phyloP scores from a whole-genome alignment of 2,329 filamentous ascomycete species.

The Phaeophleospora eucalypticola region DNA sequence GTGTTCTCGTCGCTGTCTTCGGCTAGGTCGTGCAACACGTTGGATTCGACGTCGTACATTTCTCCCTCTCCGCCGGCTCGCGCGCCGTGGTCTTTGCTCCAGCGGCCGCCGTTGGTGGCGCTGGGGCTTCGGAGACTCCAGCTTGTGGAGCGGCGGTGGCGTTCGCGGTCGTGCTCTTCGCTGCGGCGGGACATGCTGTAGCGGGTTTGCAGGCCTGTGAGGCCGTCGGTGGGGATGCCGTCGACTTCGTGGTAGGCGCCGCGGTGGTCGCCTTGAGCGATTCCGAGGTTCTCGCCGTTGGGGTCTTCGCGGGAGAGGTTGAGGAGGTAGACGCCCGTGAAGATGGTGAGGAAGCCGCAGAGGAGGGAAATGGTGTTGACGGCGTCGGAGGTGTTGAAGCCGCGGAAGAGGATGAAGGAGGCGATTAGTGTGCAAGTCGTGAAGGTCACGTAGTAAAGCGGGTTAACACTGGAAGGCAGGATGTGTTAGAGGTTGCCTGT shows the following conservation, averaged over 20 bases:
- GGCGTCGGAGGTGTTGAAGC: slow-evolving; percentile 89
- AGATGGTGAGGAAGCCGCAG: slow-evolving; percentile 90
- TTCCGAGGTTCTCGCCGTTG: slow-evolving; percentile 65
- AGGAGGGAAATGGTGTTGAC: slow-evolving; percentile 91
- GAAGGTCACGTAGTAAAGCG: slow-evolving; percentile 95
- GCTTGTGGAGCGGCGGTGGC: slow-evolving; percentile 55
- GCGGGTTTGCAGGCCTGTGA: slow-evolving; percentile 84
- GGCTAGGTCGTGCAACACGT: slow-evolving; percentile 65
- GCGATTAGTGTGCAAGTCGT: slow-evolving; percentile 90
- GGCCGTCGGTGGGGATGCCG: slow-evolving; percentile 83
- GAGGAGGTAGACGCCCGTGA: slow-evolving; percentile 89
- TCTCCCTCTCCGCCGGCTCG: slow-evolving; percentile 60
- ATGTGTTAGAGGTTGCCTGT: not conserved
- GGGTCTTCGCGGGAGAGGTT: slow-evolving; percentile 94
- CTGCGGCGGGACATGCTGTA: slow-evolving; percentile 85
- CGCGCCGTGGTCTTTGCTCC: slow-evolving; percentile 27
- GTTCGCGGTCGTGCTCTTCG: slow-evolving; percentile 50
- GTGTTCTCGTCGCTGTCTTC: slow-evolving; percentile 69
- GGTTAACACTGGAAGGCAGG: slow-evolving; percentile 70
- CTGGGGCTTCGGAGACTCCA: slow-evolving; percentile 29
- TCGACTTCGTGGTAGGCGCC: slow-evolving; percentile 53
- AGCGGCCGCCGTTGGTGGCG: slow-evolving; percentile 43
- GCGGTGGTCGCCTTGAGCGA: slow-evolving; percentile 38
- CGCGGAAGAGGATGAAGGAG: slow-evolving; percentile 91
- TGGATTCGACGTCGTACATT: slow-evolving; percentile 81